Percentiles rank a stretch among this genome's conserved stretches.
Conservation (phyloP, 176 grass and related monocot genomes). For the Microstegium vimineum region DNA sequence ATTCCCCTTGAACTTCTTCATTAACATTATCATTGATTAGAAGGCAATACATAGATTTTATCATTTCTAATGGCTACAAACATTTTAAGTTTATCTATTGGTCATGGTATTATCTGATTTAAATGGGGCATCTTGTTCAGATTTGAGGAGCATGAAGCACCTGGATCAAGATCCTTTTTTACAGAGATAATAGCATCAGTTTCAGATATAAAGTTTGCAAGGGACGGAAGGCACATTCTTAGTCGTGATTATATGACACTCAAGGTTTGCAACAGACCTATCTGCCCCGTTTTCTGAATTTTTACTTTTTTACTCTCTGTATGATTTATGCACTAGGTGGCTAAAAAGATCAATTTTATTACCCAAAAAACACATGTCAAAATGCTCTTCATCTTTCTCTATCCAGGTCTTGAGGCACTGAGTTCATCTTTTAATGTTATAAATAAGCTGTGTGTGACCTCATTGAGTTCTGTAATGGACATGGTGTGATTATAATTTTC, state of each 20-base stretch:
- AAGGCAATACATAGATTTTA: constrained; percentile 18
- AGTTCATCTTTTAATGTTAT: constrained; percentile 2
- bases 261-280: constrained; percentile 47
- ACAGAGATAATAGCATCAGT: constrained; percentile 93
- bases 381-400: neutral
- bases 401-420: neutral
- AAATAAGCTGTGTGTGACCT: constrained; percentile 10
- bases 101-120: constrained; percentile 10
- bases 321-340: neutral
- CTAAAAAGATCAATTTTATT: neutral
- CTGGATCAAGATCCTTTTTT: constrained; percentile 86
- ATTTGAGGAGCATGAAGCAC: constrained; percentile 83
- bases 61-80: constrained; percentile 20
- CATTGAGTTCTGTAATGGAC: neutral
- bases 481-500: neutral
- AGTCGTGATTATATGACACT: constrained; percentile 99
- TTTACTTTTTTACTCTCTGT: neutral
- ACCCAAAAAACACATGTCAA: neutral
- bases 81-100: constrained; percentile 10
- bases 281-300: neutral
- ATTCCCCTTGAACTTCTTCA: constrained; percentile 23
- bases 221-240: constrained; percentile 78
- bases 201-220: constrained; percentile 86
- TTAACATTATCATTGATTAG: neutral
- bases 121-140: constrained; percentile 34